Evolutionary conservation across 345 rosid species (phyloP), one percentile per base, ranked within the genome.

Genomic region (Salix suchowensis): DNA sequence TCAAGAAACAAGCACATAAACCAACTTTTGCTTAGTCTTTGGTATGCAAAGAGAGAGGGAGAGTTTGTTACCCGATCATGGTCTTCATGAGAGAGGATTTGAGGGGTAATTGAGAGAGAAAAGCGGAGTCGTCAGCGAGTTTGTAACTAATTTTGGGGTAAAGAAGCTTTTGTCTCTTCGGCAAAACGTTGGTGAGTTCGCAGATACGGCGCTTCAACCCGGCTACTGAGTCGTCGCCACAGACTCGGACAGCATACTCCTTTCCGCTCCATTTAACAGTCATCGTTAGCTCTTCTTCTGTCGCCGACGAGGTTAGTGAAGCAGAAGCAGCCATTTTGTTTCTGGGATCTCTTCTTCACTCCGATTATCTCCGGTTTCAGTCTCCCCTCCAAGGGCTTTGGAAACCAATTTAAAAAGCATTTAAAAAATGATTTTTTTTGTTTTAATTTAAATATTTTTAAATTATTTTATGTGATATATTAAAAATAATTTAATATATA

Each of bases 131-230:
- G 42, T 93, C 96, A 70, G 98, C 84, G 79, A 96, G 94, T 77
- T 87, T 93, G 79, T 91, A 88, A 48, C 94, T 96, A 76, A 90
- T 83, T 83, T 96, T 93, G 13, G 99, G 98, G 80, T 91, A 96
- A 48, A 96, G 92, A 78, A 96, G 98, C 88, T 96, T 96, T 84
- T 96, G 99, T 46, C 98, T 85, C 79, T 92, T 92, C 44, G 98
- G 99, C 61, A 93, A 80, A 74, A 96, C 98, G 73, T 83, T 87
- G 46, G 97, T 91, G 82, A 89, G 83, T 74, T 93, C 82, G 85
- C 96, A 96, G 73, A 96, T 92, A 72, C 98, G 86, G 72, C 94
- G 98, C 78, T 96, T 96, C 86, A 96, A 71, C 84, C 93, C 99
- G 19, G 92, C 93, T 8, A 96, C 97, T 0, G 97, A 91, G 75